Percentiles rank a stretch among this genome's conserved stretches.
Evolutionary conservation across 768 basidiomycete genomes (phyloP).

Genomic region (Lentinula sp.): DNA sequence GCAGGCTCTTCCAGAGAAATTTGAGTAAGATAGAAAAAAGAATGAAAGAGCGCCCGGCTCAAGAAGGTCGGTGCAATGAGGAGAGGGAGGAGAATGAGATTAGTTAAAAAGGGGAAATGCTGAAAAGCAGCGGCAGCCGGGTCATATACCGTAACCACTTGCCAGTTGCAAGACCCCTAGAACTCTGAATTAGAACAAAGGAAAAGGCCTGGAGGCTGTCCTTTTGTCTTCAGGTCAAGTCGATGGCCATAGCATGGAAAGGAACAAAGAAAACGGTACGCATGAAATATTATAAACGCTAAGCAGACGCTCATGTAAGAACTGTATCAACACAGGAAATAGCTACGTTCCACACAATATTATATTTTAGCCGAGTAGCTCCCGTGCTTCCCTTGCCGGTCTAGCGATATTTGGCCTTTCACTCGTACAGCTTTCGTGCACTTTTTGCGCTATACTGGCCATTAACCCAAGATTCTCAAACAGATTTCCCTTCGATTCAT

Average conservation of each 20-base stretch:
- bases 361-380: slow-evolving; percentile 34
- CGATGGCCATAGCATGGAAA: too few species aligned
- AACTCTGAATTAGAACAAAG: not conserved
- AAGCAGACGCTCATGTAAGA: too few species aligned
- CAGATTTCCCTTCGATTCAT: slow-evolving; percentile 31
- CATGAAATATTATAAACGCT: too few species aligned
- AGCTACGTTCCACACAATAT: not conserved
- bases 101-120: not conserved
- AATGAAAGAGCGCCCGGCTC: not conserved
- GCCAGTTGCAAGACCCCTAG: not conserved
- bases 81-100: not conserved
- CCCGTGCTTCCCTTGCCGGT: slow-evolving; percentile 79
- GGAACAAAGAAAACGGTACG: too few species aligned
- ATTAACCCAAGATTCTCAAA: slow-evolving; percentile 63
- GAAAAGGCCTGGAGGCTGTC: too few species aligned
- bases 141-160: not conserved
- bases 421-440: slow-evolving; percentile 58
- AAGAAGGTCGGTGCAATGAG: not conserved
- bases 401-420: slow-evolving; percentile 70
- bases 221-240: too few species aligned
- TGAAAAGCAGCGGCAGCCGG: not conserved
- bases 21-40: not conserved
- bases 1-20: not conserved
- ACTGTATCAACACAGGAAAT: too few species aligned
- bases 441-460: slow-evolving; percentile 64